Base-by-base conservation (phyloP, 768 basidiomycete genomes). In the Chalciporus pseudorubinellus region DNA sequence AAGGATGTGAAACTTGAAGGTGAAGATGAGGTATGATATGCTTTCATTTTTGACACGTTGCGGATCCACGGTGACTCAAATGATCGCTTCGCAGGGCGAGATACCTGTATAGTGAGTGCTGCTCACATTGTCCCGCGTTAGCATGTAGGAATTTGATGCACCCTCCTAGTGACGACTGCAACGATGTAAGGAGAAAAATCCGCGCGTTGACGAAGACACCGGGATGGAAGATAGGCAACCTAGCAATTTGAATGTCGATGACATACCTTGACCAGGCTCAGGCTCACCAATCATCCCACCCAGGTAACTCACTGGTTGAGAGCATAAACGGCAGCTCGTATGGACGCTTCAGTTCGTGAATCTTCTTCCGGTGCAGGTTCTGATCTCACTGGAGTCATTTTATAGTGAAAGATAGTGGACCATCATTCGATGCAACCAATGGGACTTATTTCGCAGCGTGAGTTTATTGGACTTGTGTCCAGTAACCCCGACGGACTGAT, bases 161-260 rank as follows among this genome's bases (percentile, higher is more conserved):
- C n/a, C n/a, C 19, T 24, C 48, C 18, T 47, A 76, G 75, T 47
- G 76, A 77, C 50, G 72, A 75, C 54, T 77, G 74, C 52, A 74
- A 73, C 39, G 76, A 78, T 9, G 67, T 79, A 49, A 68, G 75
- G 26, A 71, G 74, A 28, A 78, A 77, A 66, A 78, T 78, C 31
- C 62, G 70, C 12, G 49, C 63, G 3, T 60, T 77, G 39, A 70
- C 67, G 59, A 76, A 75, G 59, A 65, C 69, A 2, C 74, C 74
- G 0, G 66, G 61, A 14, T 77, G 68, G 63, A 78, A 78, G 69
- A 75, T 74, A 46, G n/a, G n/a, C n/a, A n/a, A n/a, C n/a, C n/a
- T n/a, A n/a, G n/a, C n/a, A n/a, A n/a, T n/a, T n/a, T n/a, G n/a
- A n/a, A n/a, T n/a, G n/a, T n/a, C n/a, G n/a, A n/a, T n/a, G n/a